Evolutionary conservation across 345 rosid genomes (phyloP).

Genomic region (Gossypium arboreum): DNA sequence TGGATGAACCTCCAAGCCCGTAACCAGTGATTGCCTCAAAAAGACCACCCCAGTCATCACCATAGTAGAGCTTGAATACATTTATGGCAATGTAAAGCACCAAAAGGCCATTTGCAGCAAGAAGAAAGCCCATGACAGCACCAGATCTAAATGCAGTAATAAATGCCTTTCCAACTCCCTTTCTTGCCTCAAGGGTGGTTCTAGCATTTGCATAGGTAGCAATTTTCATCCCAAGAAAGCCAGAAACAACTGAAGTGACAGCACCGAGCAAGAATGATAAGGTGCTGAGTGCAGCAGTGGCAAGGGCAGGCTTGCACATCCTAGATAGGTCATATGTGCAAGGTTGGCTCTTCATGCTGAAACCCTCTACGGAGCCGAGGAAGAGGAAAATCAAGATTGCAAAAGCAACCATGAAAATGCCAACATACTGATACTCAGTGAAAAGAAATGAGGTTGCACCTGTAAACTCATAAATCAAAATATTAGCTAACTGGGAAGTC

Average conservation of each 20-base stretch:
- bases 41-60: constrained; percentile 78
- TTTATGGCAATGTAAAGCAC: constrained; percentile 66
- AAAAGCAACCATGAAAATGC: constrained; percentile 50
- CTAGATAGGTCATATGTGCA: constrained; percentile 50
- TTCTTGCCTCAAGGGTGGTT: constrained; percentile 76
- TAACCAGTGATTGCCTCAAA: constrained; percentile 82
- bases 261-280: constrained; percentile 65
- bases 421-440: constrained; percentile 55
- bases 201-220: constrained; percentile 63
- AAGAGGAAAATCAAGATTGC: constrained; percentile 37
- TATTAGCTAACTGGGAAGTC: neutral
- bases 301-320: constrained; percentile 43
- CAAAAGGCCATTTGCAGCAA: constrained; percentile 76
- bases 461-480: constrained; percentile 17
- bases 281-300: constrained; percentile 73
- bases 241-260: constrained; percentile 7
- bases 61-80: constrained; percentile 64
- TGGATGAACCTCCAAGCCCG: constrained; percentile 86
- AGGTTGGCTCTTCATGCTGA: constrained; percentile 58
- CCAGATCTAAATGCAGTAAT: constrained; percentile 71
- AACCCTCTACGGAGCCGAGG: constrained; percentile 63
- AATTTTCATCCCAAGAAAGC: constrained; percentile 10
- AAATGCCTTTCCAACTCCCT: constrained; percentile 80
- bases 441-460: constrained; percentile 59
- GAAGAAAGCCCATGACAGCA: constrained; percentile 82